Evolutionary conservation across 1,139 yeast genomes (phyloP).

Genomic region (Taiozyma sp.): DNA sequence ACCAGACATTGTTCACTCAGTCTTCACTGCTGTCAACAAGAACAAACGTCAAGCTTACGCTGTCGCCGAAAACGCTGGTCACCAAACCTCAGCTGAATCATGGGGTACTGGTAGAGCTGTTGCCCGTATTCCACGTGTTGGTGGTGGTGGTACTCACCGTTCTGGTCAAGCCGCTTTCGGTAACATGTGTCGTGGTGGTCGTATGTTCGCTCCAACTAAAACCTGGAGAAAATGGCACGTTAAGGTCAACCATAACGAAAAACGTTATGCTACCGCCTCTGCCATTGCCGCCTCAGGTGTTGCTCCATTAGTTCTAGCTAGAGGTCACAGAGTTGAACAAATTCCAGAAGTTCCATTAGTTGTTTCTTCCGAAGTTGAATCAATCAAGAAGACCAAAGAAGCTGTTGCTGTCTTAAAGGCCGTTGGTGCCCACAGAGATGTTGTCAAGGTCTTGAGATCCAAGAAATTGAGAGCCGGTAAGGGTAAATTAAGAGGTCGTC

Average conservation of each 20-base stretch:
- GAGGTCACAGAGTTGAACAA: slow-evolving; percentile 99
- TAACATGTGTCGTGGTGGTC: slow-evolving; percentile 99
- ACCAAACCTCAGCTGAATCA: slow-evolving; percentile 99
- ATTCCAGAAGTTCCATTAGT: slow-evolving; percentile 98
- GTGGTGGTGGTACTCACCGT: slow-evolving; percentile 99
- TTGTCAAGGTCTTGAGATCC: slow-evolving; percentile 96
- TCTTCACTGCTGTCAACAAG: slow-evolving; percentile 97
- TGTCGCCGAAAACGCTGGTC: slow-evolving; percentile 98
- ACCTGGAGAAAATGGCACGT: slow-evolving; percentile 99
- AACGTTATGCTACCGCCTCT: slow-evolving; percentile 99
- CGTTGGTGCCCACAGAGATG: slow-evolving; percentile 98
- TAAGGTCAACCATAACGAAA: slow-evolving; percentile 99
- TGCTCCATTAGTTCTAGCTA: slow-evolving; percentile 97
- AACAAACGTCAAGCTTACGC: slow-evolving; percentile 99
- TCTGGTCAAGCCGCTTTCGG: slow-evolving; percentile 99
- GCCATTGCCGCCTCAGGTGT: slow-evolving; percentile 99
- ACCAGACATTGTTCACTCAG: slow-evolving; percentile 99
- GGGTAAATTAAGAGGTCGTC: slow-evolving; percentile 99
- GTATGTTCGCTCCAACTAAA: slow-evolving; percentile 99
- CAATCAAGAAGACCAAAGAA: slow-evolving; percentile 94
- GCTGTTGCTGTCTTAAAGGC: slow-evolving; percentile 99
- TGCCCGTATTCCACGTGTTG: slow-evolving; percentile 99
- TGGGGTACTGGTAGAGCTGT: slow-evolving; percentile 99
- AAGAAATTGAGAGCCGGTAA: slow-evolving; percentile 99
- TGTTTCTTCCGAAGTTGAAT: slow-evolving; percentile 90